Percentiles rank a stretch among this genome's conserved stretches.
Conservation (phyloP, 352 stramenopile genomes). For the Globisporangium lucens region DNA sequence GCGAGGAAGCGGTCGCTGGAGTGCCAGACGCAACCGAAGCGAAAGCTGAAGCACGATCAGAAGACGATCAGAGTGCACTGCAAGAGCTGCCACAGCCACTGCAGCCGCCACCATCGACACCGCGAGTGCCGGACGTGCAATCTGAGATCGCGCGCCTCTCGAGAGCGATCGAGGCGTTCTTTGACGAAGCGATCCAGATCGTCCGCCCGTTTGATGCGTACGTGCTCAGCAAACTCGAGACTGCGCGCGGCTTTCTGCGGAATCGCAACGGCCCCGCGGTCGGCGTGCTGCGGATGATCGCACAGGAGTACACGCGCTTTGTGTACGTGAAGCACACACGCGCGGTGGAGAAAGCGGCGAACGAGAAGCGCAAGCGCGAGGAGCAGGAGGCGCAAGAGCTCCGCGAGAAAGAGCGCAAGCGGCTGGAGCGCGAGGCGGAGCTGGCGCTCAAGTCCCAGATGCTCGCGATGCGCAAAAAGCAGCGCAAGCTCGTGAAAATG, state of each 20-base stretch:
- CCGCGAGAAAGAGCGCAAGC: constrained; percentile 63
- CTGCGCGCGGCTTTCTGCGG: constrained; percentile 53
- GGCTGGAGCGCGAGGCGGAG: constrained; percentile 63
- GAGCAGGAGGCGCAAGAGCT: constrained; percentile 58
- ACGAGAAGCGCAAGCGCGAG: constrained; percentile 67
- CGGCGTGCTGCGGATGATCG: constrained; percentile 61
- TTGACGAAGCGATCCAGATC: constrained; percentile 60
- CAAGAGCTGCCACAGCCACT: not conserved
- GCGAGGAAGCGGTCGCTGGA: not conserved
- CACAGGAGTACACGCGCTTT: constrained; percentile 84
- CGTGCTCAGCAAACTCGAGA: constrained; percentile 59
- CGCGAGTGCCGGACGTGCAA: not conserved
- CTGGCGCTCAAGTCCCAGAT: constrained; percentile 75
- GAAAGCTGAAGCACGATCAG: not conserved
- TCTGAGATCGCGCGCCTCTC: constrained; percentile 23
- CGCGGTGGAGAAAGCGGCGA: constrained; percentile 61
- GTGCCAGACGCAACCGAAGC: too few species aligned
- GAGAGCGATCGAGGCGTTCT: constrained; percentile 40
- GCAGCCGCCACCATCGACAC: not conserved
- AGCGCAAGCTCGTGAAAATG: constrained; percentile 43
- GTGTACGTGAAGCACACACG: constrained; percentile 82
- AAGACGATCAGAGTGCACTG: not conserved
- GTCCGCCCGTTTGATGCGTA: constrained; percentile 73
- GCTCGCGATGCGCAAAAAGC: constrained; percentile 76
- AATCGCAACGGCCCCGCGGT: constrained; percentile 57